Base-by-base conservation (phyloP, 371 early-diverging fungal genomes). In the Vavraia culicis region DNA sequence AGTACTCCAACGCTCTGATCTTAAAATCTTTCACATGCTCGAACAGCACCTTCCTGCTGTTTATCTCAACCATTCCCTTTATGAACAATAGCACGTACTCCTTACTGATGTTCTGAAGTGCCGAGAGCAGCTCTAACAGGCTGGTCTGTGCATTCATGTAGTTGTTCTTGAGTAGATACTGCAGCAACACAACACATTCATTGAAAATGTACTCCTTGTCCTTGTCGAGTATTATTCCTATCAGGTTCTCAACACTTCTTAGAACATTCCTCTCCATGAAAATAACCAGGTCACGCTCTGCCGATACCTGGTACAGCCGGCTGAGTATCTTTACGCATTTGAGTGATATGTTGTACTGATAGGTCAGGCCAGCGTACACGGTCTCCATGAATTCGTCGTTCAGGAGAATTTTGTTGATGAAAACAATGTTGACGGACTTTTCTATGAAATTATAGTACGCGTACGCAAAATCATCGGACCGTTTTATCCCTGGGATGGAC, bases 161-260 rank as follows among this genome's bases (percentile, higher is more conserved):
- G 10, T 34, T 31, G 16, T 47, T 58, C 16, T 37, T 45, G 11
- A 61, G 47, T 54, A 61, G 27, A 13, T 41, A 36, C 41, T 49
- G 22, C 7, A 61, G 18, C 0, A 65, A 19, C 16, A n/a, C 16
- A 33, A 21, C 33, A 41, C 59, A 59, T 11, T 43, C 21, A 11
- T 46, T 43, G 44, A 57, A 49, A 34, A 40, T 58, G 16, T 54
- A 41, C 16, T 46, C 58, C 23, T 34, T 61, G 37, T 65, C 62
- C 31, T 42, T 58, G 34, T 65, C 65, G 40, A 65, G 58, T 11
- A 65, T 56, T 10, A 65, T 42, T 7, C 62, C 65, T 3, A 61
- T 31, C 13, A 61, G 19, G 44, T 65, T 65, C 37, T 65, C 65
- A 5, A 65, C 18, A 0, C 53, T 58, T 3, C 22, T 38, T 3